Conservation (phyloP, 306 rosid species). For the Lotus japonicus region DNA sequence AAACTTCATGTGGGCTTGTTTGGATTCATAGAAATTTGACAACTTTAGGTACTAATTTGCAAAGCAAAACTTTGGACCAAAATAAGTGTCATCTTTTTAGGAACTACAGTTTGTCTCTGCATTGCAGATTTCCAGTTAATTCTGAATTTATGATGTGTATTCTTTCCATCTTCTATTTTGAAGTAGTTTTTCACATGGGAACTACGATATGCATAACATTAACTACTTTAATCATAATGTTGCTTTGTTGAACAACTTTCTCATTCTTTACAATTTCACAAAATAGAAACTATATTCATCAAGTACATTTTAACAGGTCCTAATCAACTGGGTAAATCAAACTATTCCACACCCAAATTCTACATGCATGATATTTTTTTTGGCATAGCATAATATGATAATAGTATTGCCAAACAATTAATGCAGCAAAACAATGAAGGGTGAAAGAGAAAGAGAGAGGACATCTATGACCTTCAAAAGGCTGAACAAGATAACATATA, state of each 20-base stretch:
- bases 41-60: background rate
- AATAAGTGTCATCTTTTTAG: no score
- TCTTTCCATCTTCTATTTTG: background rate
- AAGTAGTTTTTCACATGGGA: background rate
- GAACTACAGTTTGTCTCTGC: background rate
- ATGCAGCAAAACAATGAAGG: slow-evolving; percentile 20
- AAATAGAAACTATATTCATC: background rate
- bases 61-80: no score
- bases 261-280: slow-evolving; percentile 9
- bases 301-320: background rate
- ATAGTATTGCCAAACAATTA: slow-evolving; percentile 21
- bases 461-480: slow-evolving; percentile 20
- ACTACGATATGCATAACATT: slow-evolving; percentile 1
- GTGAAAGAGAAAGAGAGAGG: background rate
- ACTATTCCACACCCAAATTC: slow-evolving; percentile 27
- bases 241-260: slow-evolving; percentile 9
- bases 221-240: background rate
- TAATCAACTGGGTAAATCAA: slow-evolving; percentile 1
- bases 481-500: slow-evolving; percentile 2
- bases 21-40: background rate
- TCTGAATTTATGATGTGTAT: background rate
- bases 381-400: background rate
- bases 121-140: background rate
- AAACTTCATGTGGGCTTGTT: background rate
- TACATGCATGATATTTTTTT: slow-evolving; percentile 22